Evolutionary conservation across 164 flowering plant species (phyloP), one percentile per base, ranked within the genome.

Genomic region (Kingdonia uniflora): DNA sequence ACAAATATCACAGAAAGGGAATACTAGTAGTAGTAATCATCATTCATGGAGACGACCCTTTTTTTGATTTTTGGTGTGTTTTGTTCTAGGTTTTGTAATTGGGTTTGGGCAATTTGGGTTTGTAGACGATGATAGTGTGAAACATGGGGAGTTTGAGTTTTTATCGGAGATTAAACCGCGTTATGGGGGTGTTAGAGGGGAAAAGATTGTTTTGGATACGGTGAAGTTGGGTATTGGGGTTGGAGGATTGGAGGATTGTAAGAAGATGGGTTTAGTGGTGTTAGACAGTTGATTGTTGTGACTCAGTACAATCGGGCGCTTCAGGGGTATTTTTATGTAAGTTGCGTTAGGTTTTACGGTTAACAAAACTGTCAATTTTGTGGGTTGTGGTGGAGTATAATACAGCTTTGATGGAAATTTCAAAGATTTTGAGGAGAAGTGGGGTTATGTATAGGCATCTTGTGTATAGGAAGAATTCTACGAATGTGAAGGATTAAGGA

Each of bases 311-410:
- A 77, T 51, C 73, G 96, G 35, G 79, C 80, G 2, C 43, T 80
- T n/a, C 98, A 92, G 63, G 91, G 85, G 0, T 91, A 67, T 54
- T 88, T 68, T 72, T 92, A 58, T 77, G 72, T 44, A 68, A 96
- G 38, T 48, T 92, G 58, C 77, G 77, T 17, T 87, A 88, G 62
- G 64, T 68, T 38, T 68, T 92, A 44, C 67, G 75, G 71, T 71
- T 82, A 10, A 88, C 85, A 29, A 72, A 62, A 39, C 82, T 85
- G n/a, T 95, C 98, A 23, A 24, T 92, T 21, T 58, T 88, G 61
- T 92, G 98, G 98, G 78, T 92, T 49, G 94, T 92, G 64, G 98
- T 92, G 71, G 98, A 92, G 71, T 71, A 70, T 81, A 60, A 67
- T 11, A 35, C 71, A 2, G 80, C 74, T 1, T 76, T 91, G 12